Percentiles rank a stretch among this genome's conserved stretches.
phyloP scores from a whole-genome alignment of 257 asterid genomes.

The Scutellaria minor region DNA sequence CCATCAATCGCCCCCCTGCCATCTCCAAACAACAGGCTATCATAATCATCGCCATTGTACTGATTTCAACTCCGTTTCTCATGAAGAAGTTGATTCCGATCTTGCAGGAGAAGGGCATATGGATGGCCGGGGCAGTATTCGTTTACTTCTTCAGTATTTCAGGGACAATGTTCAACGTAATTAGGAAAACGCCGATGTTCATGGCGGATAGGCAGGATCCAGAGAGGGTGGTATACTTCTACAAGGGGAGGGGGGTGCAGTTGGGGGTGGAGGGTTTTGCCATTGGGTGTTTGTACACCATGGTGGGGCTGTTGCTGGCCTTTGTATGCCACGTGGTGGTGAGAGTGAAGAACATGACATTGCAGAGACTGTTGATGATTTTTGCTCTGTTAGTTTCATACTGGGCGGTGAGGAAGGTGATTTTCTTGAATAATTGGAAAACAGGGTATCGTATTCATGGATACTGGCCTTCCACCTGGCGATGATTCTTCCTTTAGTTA shows the following conservation, averaged over 20 bases:
- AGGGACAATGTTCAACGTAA: conserved; percentile 77
- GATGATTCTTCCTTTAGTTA: conserved; percentile 20
- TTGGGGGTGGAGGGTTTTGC: conserved; percentile 76
- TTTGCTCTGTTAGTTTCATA: conserved; percentile 48
- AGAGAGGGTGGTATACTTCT: conserved; percentile 55
- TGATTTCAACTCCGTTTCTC: conserved; percentile 55
- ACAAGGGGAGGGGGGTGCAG: conserved; percentile 72
- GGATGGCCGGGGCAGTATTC: conserved; percentile 67
- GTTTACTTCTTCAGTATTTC: conserved; percentile 84
- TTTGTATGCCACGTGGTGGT: conserved; percentile 54
- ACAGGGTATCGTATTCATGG: conserved; percentile 67
- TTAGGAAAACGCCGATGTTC: conserved; percentile 77
- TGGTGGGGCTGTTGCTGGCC: conserved; percentile 75
- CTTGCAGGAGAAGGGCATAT: conserved; percentile 55
- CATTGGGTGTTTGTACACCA: conserved; percentile 66
- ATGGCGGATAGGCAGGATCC: conserved; percentile 58
- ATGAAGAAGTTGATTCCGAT: conserved; percentile 48
- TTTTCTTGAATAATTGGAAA: conserved; percentile 73
- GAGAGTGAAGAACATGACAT: conserved; percentile 38
- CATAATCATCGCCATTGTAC: conserved; percentile 26
- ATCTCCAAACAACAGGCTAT: conserved; percentile 50
- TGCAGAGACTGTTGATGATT: conserved; percentile 59
- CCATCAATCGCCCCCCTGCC: conserved; percentile 58
- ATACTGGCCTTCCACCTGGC: conserved; percentile 74
- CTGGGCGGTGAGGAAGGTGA: conserved; percentile 72